These are phyloP conservation scores for Blastobotrys petasosporus DNA, from an alignment of 1,139 yeast species.

Conservation along the genomic window DNA sequence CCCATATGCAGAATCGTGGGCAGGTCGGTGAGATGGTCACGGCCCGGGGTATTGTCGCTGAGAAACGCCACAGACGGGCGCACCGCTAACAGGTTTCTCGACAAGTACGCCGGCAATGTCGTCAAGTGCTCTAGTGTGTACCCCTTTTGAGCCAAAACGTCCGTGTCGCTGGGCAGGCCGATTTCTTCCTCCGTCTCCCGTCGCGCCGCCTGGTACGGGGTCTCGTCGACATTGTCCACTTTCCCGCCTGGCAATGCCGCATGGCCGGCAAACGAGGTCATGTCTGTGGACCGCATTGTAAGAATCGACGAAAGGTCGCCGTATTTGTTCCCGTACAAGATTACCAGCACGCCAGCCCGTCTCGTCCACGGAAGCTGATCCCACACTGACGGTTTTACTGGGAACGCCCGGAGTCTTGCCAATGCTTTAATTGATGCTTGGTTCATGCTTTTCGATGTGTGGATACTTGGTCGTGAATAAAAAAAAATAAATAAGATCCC, in stretches of 20 bases:
- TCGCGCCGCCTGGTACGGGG: constrained; percentile 66
- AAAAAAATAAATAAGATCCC: too few relatives aligned
- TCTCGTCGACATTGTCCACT: constrained; percentile 42
- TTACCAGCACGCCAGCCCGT: constrained; percentile 69
- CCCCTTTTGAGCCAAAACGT: constrained; percentile 31
- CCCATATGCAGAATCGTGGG: constrained; percentile 33
- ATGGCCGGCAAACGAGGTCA: constrained; percentile 78
- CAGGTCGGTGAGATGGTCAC: constrained; percentile 24
- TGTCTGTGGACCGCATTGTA: constrained; percentile 65
- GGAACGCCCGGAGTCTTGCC: constrained; percentile 4
- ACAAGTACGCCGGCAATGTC: constrained; percentile 65
- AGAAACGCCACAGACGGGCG: constrained; percentile 66
- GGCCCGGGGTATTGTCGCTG: constrained; percentile 6
- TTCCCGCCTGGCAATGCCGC: constrained; percentile 79
- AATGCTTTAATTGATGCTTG: constrained; percentile 3
- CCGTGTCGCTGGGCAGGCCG: constrained; percentile 56
- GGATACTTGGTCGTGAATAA: too few relatives aligned
- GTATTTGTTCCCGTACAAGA: constrained; percentile 55
- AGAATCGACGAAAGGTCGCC: constrained; percentile 74
- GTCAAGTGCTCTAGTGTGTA: constrained; percentile 46
- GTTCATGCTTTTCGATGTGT: constrained; percentile 2
- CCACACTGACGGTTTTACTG: constrained; percentile 40
- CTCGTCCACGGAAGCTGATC: constrained; percentile 52
- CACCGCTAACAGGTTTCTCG: constrained; percentile 76
- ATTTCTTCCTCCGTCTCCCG: constrained; percentile 86